Evolutionary conservation across 805 yeast genomes (phyloP), one percentile per base, ranked within the genome.

Genomic region (Candida ipomoeae): DNA sequence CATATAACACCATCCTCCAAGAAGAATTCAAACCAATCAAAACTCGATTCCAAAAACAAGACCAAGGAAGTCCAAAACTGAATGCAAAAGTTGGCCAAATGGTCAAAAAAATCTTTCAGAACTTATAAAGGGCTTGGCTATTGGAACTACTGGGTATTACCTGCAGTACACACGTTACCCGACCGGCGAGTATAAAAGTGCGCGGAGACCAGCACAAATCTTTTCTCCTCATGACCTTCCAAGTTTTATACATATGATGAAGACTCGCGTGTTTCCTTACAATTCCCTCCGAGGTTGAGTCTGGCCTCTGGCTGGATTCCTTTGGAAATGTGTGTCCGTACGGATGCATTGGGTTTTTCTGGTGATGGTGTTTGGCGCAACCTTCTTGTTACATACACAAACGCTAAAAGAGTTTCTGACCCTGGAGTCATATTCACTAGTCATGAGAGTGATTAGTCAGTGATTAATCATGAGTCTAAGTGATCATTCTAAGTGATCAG

Each of bases 221-320:
- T 37, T 49, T 53, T 58, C 62, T 57, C 66, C 68, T 64, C 74
- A 78, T 78, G 81, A 78, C 84, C 82, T 80, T 81, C 84, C 81
- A 79, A 79, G 82, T 80, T 80, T 79, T 77, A 78, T 70, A 75
- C 73, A 70, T 58, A 78, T 80, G 84, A 80, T 80, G 84, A 80
- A 75, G 70, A 68, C 80, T 78, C 75, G 78, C 83, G 83, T 80
- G 59, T 64, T 57, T 64, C 61, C 75, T 62, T 55, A 72, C 76
- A 62, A 62, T 66, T 67, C 76, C 78, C 77, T 65, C 55, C 48
- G 61, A 62, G 53, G 77, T 73, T 69, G 77, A 70, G 74, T 70
- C 56, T 55, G 61, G 57, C 44, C 31, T 32, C 39, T 48, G 44
- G 21, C 58, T 54, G 48, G 69, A 68, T 64, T 72, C 75, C 77